Conservation (phyloP, 345 rosid genomes). For the Arabis alpina region DNA sequence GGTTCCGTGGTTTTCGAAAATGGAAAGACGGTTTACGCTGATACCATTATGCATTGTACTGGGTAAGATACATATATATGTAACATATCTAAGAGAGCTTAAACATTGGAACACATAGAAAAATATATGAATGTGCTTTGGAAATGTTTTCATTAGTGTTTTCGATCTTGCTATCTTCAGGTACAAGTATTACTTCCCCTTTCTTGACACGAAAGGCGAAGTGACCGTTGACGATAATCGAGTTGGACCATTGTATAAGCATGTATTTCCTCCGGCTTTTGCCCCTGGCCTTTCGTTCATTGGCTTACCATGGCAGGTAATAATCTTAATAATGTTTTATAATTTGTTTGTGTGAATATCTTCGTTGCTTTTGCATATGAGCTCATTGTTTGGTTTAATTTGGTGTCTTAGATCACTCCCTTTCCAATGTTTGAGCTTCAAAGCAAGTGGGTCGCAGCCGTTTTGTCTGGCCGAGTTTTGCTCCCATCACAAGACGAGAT, state of each 20-base stretch:
- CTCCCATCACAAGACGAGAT: constrained; percentile 42
- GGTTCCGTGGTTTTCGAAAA: constrained; percentile 66
- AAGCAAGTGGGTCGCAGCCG: constrained; percentile 46
- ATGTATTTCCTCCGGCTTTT: constrained; percentile 73
- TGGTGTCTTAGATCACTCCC: constrained; percentile 39
- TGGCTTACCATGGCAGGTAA: constrained; percentile 87
- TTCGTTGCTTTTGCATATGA: neutral
- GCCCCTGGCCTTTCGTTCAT: constrained; percentile 82
- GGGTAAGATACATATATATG: constrained; percentile 51
- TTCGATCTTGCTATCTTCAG: constrained; percentile 39
- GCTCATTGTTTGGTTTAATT: constrained; percentile 13
- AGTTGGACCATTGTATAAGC: constrained; percentile 84
- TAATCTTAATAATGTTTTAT: neutral
- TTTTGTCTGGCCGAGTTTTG: constrained; percentile 37
- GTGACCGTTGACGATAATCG: constrained; percentile 84
- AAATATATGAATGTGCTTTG: neutral
- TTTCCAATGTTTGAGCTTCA: constrained; percentile 49
- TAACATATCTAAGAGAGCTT: neutral
- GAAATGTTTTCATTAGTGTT: constrained; percentile 2
- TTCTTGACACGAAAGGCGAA: constrained; percentile 72
- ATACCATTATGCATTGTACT: constrained; percentile 79
- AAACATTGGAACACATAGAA: neutral
- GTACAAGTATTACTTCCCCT: constrained; percentile 91
- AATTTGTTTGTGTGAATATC: neutral
- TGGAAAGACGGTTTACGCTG: constrained; percentile 57